A percentile compares a stretch with the other conserved stretches of the same genome.
These are phyloP conservation scores for Cnidoscolus chayamansa DNA, from an alignment of 441 rosid species.

Conservation along the genomic window DNA sequence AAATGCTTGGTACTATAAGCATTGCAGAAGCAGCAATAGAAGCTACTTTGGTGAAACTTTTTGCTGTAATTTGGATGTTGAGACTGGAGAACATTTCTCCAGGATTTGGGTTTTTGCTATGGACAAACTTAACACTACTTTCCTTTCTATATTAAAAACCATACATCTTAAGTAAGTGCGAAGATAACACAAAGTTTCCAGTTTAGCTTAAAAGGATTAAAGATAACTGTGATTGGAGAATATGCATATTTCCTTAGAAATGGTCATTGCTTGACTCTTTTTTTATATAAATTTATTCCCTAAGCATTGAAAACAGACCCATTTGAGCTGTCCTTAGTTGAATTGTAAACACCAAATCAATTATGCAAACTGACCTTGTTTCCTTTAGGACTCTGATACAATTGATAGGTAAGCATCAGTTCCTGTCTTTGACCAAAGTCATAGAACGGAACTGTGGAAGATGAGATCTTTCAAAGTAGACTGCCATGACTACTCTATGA, in stretches of 20 bases:
- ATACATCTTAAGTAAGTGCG: no score
- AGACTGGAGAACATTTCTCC: constrained; percentile 3
- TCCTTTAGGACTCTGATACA: neutral
- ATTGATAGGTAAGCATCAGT: neutral
- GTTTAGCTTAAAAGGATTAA: no score
- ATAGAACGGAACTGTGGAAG: neutral
- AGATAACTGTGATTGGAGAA: no score
- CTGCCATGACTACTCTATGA: neutral
- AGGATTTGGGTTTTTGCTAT: neutral
- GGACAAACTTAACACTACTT: neutral
- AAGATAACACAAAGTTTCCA: no score
- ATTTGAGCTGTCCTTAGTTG: neutral
- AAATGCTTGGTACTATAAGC: neutral
- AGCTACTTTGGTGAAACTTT: neutral
- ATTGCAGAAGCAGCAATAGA: constrained; percentile 3
- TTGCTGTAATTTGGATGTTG: neutral
- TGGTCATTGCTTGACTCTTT: no score
- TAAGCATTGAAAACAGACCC: neutral
- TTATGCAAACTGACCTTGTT: neutral
- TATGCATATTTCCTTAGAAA: no score
- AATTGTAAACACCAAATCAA: neutral
- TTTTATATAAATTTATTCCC: neutral
- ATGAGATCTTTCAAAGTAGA: no score
- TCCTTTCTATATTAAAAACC: no score
- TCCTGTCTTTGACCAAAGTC: neutral